Conservation (phyloP, 192 early-diverging fungal genomes). For the Lobosporangium transversale region DNA sequence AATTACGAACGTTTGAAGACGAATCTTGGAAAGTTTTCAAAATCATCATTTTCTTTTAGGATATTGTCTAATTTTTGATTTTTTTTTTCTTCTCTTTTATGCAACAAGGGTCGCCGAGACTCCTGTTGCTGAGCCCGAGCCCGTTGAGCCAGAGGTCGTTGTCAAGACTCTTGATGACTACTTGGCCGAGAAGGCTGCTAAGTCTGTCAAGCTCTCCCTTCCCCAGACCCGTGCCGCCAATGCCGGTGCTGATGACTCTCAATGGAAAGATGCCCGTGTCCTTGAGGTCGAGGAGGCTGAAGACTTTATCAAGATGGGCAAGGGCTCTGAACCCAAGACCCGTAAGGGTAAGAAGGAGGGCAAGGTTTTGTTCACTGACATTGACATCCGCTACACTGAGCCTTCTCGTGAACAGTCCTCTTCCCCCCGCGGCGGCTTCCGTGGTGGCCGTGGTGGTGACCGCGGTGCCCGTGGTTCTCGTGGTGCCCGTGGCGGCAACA, state of each 20-base stretch:
- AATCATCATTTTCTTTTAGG: neutral
- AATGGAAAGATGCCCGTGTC: conserved; percentile 84
- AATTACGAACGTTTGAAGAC: too few relatives aligned
- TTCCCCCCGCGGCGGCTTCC: conserved; percentile 44
- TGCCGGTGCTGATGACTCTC: conserved; percentile 84
- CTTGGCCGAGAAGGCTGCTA: conserved; percentile 77
- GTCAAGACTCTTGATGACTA: conserved; percentile 92
- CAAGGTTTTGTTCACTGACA: conserved; percentile 79
- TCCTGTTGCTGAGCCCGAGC: conserved; percentile 62
- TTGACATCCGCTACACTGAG: conserved; percentile 69
- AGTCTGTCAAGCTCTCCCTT: conserved; percentile 66
- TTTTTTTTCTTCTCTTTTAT: neutral
- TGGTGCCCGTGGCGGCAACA: conserved; percentile 56
- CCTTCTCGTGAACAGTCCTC: conserved; percentile 42
- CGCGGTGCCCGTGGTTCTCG: conserved; percentile 55
- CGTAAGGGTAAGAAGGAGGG: conserved; percentile 66
- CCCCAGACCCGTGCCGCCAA: conserved; percentile 84
- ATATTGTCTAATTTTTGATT: neutral
- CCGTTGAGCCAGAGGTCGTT: conserved; percentile 69
- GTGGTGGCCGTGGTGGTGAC: conserved; percentile 56
- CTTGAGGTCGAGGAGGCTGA: conserved; percentile 81
- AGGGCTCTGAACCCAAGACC: conserved; percentile 62
- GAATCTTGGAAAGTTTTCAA: too few relatives aligned
- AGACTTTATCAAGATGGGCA: conserved; percentile 72
- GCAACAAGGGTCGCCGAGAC: conserved; percentile 33